These are phyloP conservation scores for Calonectria pauciramosa DNA, from an alignment of 2,329 filamentous ascomycete genomes.

Conservation along the genomic window DNA sequence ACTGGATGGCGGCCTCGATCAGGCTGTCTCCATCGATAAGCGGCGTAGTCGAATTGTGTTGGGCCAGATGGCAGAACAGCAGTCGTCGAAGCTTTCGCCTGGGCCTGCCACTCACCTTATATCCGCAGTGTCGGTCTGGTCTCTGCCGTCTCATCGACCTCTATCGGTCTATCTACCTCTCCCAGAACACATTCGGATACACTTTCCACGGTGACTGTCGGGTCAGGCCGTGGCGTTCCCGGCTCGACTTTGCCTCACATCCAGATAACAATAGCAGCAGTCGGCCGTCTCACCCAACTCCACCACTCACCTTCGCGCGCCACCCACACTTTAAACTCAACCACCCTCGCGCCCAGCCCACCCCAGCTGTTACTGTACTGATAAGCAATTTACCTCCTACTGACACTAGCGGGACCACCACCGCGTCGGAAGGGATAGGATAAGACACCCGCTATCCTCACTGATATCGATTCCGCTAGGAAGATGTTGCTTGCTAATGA, in stretches of 20 bases:
- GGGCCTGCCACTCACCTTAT: slow-evolving; percentile 9
- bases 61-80: slow-evolving; percentile 41
- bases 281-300: slow-evolving; percentile 1
- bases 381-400: slow-evolving; percentile 25
- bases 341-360: slow-evolving; percentile 17
- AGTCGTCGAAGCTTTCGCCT: slow-evolving; percentile 22
- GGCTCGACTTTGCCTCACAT: slow-evolving; percentile 12
- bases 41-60: slow-evolving; percentile 35
- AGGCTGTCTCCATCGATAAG: slow-evolving; percentile 17
- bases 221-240: slow-evolving; percentile 17
- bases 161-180: slow-evolving; percentile 2
- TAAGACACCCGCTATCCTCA: slow-evolving; percentile 3
- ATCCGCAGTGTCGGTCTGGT: not conserved
- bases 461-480: slow-evolving; percentile 1
- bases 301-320: slow-evolving; percentile 17
- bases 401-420: slow-evolving; percentile 13
- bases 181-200: not conserved
- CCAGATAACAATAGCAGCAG: slow-evolving; percentile 25
- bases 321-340: slow-evolving; percentile 22
- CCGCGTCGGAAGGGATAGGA: slow-evolving; percentile 16
- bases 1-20: slow-evolving; percentile 4
- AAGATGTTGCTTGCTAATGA: not conserved
- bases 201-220: slow-evolving; percentile 6
- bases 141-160: not conserved
- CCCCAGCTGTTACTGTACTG: slow-evolving; percentile 15